Evolutionary conservation across 768 basidiomycete species (phyloP), one percentile per base, ranked within the genome.

Genomic region (Mycena galopus): DNA sequence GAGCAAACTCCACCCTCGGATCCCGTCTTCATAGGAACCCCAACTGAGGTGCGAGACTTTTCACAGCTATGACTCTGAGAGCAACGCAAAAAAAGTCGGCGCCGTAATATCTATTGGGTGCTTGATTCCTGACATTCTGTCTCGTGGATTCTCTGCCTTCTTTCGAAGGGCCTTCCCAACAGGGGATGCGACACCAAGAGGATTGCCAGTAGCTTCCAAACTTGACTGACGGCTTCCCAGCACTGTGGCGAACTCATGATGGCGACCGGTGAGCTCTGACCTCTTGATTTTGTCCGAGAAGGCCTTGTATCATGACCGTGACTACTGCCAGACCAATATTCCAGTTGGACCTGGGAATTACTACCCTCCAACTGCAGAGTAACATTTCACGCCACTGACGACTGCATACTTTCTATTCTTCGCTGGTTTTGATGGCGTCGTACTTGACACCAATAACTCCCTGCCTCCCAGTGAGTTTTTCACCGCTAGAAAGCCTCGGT

Each of bases 391-490:
- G n/a, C n/a, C n/a, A n/a, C n/a, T n/a, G n/a, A n/a, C n/a, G n/a
- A n/a, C n/a, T n/a, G n/a, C n/a, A n/a, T n/a, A n/a, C n/a, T n/a
- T n/a, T n/a, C n/a, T n/a, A n/a, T n/a, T n/a, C n/a, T n/a, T n/a
- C n/a, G n/a, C n/a, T n/a, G n/a, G n/a, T n/a, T n/a, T n/a, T 50
- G 19, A 29, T 30, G 39, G 4, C n/a, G 35, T n/a, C n/a, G 33
- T 65, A 47, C 5, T 39, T 51, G 59, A 50, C 67, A 68, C 50
- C 47, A 53, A 27, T 25, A 25, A 67, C 17, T 39, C 12, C 17
- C 39, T 16, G 39, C 14, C 39, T 39, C 3, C 4, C 30, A 37
- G 53, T 68, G 3, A 21, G 39, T 39, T 10, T 39, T 39, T 4
- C 9, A 2, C 30, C 23, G 44, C 30, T 50, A 71, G 17, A 60